Evolutionary conservation across 768 basidiomycete genomes (phyloP).

Genomic region (Zangia roseola): DNA sequence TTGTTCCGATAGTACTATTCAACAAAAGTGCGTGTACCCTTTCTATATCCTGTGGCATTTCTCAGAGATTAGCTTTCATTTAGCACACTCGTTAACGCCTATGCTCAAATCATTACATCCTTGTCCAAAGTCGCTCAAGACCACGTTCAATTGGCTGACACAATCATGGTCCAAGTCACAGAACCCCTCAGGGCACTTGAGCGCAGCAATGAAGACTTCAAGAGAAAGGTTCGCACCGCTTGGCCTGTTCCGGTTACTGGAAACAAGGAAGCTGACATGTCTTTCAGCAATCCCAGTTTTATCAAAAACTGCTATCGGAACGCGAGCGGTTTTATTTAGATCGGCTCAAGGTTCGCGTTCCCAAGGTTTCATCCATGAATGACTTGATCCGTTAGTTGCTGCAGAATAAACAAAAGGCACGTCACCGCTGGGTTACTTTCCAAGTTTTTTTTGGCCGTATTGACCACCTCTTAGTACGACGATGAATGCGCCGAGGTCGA

Average conservation of each 20-base stretch:
- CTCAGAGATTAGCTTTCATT: constrained; percentile 14
- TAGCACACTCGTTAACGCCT: constrained; percentile 75
- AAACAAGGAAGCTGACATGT: constrained; percentile 10
- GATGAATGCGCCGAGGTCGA: constrained; percentile 76
- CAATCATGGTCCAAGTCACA: constrained; percentile 54
- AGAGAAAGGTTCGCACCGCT: constrained; percentile 54
- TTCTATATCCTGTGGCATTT: neutral
- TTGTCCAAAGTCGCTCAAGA: constrained; percentile 62
- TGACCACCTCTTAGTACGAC: constrained; percentile 57
- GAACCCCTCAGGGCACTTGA: constrained; percentile 63
- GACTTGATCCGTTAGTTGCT: constrained; percentile 2
- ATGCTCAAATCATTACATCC: constrained; percentile 62
- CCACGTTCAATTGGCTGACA: constrained; percentile 66
- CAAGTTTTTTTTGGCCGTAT: constrained; percentile 1
- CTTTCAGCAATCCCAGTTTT: constrained; percentile 63
- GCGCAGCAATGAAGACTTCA: constrained; percentile 60
- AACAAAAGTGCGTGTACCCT: constrained; percentile 52
- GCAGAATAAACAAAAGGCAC: constrained; percentile 35
- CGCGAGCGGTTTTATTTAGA: constrained; percentile 67
- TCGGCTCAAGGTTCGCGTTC: constrained; percentile 58
- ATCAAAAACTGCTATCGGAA: constrained; percentile 67
- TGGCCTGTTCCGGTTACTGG: neutral
- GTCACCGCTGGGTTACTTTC: neutral
- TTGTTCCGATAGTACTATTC: constrained; percentile 51
- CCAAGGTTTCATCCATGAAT: neutral